Conservation (phyloP, 768 basidiomycete genomes). For the Boletus tylopilopsis region DNA sequence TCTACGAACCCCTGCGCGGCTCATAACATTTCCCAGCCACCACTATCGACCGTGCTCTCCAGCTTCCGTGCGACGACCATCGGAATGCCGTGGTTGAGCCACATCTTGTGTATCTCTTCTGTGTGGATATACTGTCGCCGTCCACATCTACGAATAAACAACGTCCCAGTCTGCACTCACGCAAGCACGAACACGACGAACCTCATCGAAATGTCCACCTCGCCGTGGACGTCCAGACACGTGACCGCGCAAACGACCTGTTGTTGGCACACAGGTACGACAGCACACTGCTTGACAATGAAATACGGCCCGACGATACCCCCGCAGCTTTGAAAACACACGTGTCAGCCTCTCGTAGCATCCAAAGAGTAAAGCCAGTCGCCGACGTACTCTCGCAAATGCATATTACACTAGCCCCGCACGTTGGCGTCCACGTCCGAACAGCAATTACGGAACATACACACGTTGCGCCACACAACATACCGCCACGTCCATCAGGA, state of each 20-base stretch:
- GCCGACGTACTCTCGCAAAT: slow-evolving; percentile 84
- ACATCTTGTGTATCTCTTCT: slow-evolving; percentile 88
- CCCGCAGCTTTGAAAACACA: too few relatives aligned
- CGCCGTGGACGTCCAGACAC: slow-evolving; percentile 95
- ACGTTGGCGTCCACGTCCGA: slow-evolving; percentile 51
- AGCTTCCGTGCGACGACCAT: slow-evolving; percentile 86
- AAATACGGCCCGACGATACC: slow-evolving; percentile 88
- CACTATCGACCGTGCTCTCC: slow-evolving; percentile 81
- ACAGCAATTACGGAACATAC: slow-evolving; percentile 93
- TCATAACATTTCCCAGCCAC: slow-evolving; percentile 90
- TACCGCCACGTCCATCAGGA: slow-evolving; percentile 83
- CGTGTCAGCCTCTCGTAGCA: too few relatives aligned
- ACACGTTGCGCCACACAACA: slow-evolving; percentile 91
- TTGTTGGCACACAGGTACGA: slow-evolving; percentile 85
- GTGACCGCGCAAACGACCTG: slow-evolving; percentile 85
- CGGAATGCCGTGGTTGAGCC: slow-evolving; percentile 89
- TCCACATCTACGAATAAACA: slow-evolving; percentile 57
- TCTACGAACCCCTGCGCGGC: too few relatives aligned
- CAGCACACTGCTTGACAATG: slow-evolving; percentile 85
- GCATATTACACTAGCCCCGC: slow-evolving; percentile 93
- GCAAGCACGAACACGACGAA: slow-evolving; percentile 35
- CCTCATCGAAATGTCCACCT: slow-evolving; percentile 91
- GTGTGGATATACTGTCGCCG: slow-evolving; percentile 84
- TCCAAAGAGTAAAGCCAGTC: too few relatives aligned
- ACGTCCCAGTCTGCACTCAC: too few relatives aligned